Conservation (phyloP, 768 basidiomycete species). For the Saitozyma podzolica region DNA sequence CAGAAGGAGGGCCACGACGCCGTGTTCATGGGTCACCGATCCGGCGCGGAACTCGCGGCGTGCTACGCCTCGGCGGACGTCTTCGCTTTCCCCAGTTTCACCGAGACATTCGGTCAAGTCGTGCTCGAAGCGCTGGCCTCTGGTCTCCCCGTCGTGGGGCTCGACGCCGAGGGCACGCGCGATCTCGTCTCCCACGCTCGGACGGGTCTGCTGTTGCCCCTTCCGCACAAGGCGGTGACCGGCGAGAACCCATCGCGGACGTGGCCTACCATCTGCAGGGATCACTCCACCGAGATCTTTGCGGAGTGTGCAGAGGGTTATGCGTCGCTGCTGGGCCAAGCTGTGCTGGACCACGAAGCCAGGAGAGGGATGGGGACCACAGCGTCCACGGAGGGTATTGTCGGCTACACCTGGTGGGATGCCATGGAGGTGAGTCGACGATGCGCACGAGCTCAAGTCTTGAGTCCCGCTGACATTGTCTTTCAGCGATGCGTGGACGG, state of each 20-base stretch:
- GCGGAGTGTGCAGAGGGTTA: constrained; percentile 22
- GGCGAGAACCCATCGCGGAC: constrained; percentile 2
- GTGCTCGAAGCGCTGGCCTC: constrained; percentile 57
- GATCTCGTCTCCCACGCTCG: constrained; percentile 43
- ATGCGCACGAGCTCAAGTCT: not conserved
- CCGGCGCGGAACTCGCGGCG: constrained; percentile 53
- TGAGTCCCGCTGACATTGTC: no score
- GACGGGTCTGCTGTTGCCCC: constrained; percentile 45
- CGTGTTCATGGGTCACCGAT: constrained; percentile 53
- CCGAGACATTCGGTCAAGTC: constrained; percentile 56
- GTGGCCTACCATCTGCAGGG: constrained; percentile 25
- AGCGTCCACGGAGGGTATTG: constrained; percentile 43
- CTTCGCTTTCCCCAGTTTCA: constrained; percentile 56
- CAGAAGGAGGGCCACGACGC: constrained; percentile 48
- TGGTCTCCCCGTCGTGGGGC: constrained; percentile 56
- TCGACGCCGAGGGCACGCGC: constrained; percentile 56
- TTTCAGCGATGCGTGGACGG: constrained; percentile 50
- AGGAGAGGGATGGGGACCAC: constrained; percentile 36
- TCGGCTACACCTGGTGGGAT: constrained; percentile 53
- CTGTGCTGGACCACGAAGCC: constrained; percentile 22
- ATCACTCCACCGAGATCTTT: constrained; percentile 23
- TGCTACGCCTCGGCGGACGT: constrained; percentile 57
- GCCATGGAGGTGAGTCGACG: constrained; percentile 49
- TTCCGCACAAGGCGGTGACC: constrained; percentile 20
- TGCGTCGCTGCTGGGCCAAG: constrained; percentile 33